Conservation (phyloP, 129 eudicot genomes). For the Flaveria brownii region DNA sequence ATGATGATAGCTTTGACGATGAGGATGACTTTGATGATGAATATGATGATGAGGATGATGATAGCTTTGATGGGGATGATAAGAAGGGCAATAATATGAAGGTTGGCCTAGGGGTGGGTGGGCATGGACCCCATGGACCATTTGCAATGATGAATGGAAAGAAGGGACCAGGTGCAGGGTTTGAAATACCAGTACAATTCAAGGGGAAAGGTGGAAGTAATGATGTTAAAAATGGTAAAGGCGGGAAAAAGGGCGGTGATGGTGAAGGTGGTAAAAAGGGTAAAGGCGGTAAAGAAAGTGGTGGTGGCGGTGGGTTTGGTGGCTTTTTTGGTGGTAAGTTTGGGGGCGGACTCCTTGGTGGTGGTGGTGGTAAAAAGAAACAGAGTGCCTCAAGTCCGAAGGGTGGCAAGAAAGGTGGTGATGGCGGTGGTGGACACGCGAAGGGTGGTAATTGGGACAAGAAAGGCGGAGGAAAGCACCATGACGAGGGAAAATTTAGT, state of each 20-base stretch:
- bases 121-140: conserved; percentile 44
- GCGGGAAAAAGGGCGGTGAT: conserved; percentile 40
- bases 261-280: conserved; percentile 34
- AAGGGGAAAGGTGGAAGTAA: conserved; percentile 54
- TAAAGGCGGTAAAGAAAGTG: conserved; percentile 32
- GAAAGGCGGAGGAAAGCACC: conserved; percentile 35
- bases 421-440: conserved; percentile 16
- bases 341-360: conserved; percentile 34
- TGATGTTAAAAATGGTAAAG: conserved; percentile 42
- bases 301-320: conserved; percentile 40
- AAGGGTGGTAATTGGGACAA: conserved; percentile 29
- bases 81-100: conserved; percentile 49
- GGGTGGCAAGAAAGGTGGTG: conserved; percentile 44
- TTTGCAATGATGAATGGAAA: conserved; percentile 54
- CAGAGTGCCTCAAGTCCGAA: conserved; percentile 24
- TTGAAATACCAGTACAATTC: conserved; percentile 46
- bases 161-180: conserved; percentile 64
- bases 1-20: conserved; percentile 58
- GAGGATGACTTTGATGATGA: conserved; percentile 59
- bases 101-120: conserved; percentile 40
- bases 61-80: conserved; percentile 47
- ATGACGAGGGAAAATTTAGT: conserved; percentile 45
- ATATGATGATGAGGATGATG: conserved; percentile 52
- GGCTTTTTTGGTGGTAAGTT: conserved; percentile 35
- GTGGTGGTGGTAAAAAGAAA: conserved; percentile 48